Evolutionary conservation across 1,284 basidiomycete genomes (phyloP), one percentile per base, ranked within the genome.

Genomic region (Flammula alnicola): DNA sequence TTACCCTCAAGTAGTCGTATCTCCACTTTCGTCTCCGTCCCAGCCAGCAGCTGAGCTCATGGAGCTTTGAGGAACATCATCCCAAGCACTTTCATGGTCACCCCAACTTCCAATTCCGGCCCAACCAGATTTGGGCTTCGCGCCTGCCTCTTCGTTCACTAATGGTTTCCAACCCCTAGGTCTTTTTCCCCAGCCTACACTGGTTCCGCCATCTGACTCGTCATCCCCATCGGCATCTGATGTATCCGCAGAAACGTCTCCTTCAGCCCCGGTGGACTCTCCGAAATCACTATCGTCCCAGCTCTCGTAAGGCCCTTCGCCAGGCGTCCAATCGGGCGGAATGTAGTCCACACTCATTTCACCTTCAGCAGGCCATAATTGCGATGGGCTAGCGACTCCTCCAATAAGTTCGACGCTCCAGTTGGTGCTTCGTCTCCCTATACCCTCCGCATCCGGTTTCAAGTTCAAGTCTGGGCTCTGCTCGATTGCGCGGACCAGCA

Each of bases 401-500:
- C 70, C 76, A 10, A 74, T 54, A 10, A 78, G 62, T 50, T 76
- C 72, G 25, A 80, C 65, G 11, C 59, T 64, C 78, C 78, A 78
- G 44, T 67, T 68, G 5, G 52, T 61, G 54, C 69, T 58, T 48
- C 61, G 52, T 31, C 64, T 61, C 44, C 57, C 60, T 16, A 58
- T 56, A 7, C 60, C 69, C 40, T 68, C 69, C n/a, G 64, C 64
- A 4, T 71, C 71, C 30, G 61, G 66, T 54, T 69, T 69, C 49
- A 78, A 54, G 6, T 59, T 59, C 36, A 78, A 57, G 30, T 65
- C 63, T 3, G 70, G 57, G 36, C 73, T 73, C 30, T 67, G 65
- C 44, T 81, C 78, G 2, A 81, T 69, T 0, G 77, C 77, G 27
- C 72, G 66, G 3, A 83, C 63, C 43, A 90, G 64, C 29, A 79